Evolutionary conservation across 805 yeast genomes (phyloP).

Genomic region (Lachancea sp.): DNA sequence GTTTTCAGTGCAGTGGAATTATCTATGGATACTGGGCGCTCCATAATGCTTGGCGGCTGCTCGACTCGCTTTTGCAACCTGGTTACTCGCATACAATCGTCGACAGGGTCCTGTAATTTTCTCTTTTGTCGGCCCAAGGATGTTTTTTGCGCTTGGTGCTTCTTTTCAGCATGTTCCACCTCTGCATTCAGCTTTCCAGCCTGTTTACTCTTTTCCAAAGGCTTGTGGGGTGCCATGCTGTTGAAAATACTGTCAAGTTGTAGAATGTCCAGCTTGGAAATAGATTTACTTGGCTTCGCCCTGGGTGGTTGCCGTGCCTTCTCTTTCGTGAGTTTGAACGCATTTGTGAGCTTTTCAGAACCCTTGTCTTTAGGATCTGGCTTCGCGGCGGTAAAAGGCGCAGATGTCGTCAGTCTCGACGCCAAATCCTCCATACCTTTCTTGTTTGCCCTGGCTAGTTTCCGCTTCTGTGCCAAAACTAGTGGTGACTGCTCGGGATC

Average conservation of each 20-base stretch:
- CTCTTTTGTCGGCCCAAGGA: background rate
- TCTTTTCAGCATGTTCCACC: background rate
- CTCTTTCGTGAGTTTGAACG: too few relatives aligned
- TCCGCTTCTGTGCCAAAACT: constrained; percentile 21
- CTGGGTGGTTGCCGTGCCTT: background rate
- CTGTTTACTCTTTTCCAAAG: background rate
- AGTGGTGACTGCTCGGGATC: constrained; percentile 22
- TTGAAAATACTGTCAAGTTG: constrained; percentile 20
- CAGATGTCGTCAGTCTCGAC: background rate
- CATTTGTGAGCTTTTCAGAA: background rate
- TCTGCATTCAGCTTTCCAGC: background rate
- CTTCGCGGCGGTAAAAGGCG: too few relatives aligned
- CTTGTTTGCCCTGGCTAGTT: constrained; percentile 15
- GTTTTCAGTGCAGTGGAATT: background rate
- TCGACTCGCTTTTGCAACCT: background rate
- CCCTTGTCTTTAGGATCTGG: background rate
- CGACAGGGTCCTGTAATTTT: background rate
- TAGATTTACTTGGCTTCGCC: constrained; percentile 6
- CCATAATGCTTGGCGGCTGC: background rate
- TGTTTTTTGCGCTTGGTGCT: background rate
- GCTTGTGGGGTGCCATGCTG: background rate
- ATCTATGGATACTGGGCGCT: background rate
- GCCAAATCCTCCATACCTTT: background rate
- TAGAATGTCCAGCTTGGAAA: constrained; percentile 19
- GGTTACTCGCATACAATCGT: background rate